phyloP scores from a whole-genome alignment of 2,329 filamentous ascomycete species.

The Metarhizium anisopliae region DNA sequence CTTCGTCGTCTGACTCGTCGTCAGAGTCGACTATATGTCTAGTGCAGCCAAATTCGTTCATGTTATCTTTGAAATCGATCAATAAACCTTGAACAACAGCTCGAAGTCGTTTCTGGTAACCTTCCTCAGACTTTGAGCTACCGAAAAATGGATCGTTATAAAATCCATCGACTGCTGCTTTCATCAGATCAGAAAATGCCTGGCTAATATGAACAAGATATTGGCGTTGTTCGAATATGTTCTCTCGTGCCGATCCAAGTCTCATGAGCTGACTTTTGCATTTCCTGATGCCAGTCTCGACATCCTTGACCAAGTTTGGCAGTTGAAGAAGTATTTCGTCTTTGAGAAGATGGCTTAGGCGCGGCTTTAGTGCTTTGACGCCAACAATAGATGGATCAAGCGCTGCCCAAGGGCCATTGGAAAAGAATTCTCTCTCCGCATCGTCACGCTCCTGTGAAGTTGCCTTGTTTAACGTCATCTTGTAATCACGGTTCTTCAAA shows the following conservation, averaged over 20 bases:
- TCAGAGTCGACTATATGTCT: conserved; percentile 18
- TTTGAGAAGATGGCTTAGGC: conserved; percentile 41
- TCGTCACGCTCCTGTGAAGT: conserved; percentile 26
- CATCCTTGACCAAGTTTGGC: conserved; percentile 32
- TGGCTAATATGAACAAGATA: conserved; percentile 38
- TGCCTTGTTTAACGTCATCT: conserved; percentile 22
- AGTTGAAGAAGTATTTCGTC: conserved; percentile 37
- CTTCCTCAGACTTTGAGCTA: conserved; percentile 17
- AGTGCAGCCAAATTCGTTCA: conserved; percentile 33
- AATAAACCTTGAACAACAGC: conserved; percentile 39
- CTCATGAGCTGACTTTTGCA: conserved; percentile 29
- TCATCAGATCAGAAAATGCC: conserved; percentile 33
- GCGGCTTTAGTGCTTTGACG: conserved; percentile 33
- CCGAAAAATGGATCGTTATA: conserved; percentile 45
- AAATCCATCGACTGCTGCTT: conserved; percentile 37
- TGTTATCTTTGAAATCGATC: conserved; percentile 33
- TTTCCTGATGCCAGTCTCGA: conserved; percentile 24
- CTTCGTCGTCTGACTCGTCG: conserved; percentile 1
- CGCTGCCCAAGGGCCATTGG: conserved; percentile 26
- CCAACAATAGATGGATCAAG: conserved; percentile 31
- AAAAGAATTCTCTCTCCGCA: conserved; percentile 34
- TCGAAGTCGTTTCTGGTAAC: conserved; percentile 37
- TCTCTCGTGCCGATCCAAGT: conserved; percentile 40
- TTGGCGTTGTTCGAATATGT: conserved; percentile 34
- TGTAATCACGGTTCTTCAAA: conserved; percentile 32